A percentile compares a stretch with the other conserved stretches of the same genome.
These are phyloP conservation scores for Pichia californica DNA, from an alignment of 805 yeast genomes.

Conservation along the genomic window DNA sequence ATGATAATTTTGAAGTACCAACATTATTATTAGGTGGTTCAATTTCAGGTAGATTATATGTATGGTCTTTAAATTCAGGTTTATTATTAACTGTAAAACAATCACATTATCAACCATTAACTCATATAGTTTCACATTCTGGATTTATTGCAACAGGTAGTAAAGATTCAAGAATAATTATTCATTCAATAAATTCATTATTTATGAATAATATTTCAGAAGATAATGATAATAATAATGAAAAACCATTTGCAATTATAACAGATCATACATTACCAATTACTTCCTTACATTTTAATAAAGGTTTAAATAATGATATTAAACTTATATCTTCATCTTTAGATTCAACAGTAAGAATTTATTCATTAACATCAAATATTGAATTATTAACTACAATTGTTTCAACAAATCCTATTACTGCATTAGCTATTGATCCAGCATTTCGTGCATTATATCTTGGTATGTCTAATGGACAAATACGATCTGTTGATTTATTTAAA, in stretches of 20 bases:
- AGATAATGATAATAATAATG: conserved; percentile 20
- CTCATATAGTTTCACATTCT: conserved; percentile 53
- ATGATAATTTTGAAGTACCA: conserved; percentile 13
- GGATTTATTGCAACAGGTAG: conserved; percentile 72
- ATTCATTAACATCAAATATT: conserved; percentile 40
- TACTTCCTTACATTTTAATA: conserved; percentile 34
- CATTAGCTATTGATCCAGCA: conserved; percentile 69
- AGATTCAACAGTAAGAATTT: conserved; percentile 72
- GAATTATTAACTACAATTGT: conserved; percentile 64
- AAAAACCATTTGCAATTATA: conserved; percentile 53
- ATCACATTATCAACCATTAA: conserved; percentile 76
- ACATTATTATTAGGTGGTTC: conserved; percentile 73
- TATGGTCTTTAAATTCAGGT: conserved; percentile 86
- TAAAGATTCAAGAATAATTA: conserved; percentile 67
- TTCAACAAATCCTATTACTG: conserved; percentile 48
- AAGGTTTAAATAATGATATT: conserved; percentile 53
- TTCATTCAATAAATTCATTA: conserved; percentile 46
- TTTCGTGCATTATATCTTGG: conserved; percentile 73
- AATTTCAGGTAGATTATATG: conserved; percentile 63
- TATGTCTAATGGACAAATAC: conserved; percentile 52
- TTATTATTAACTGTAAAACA: conserved; percentile 63
- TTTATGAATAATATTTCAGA: conserved; percentile 1
- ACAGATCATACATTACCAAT: conserved; percentile 53
- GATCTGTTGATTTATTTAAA: conserved; percentile 46
- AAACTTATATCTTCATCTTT: conserved; percentile 62